Evolutionary conservation across 495 filamentous ascomycete genomes (phyloP), one percentile per base, ranked within the genome.

Genomic region (Poronia punctata): DNA sequence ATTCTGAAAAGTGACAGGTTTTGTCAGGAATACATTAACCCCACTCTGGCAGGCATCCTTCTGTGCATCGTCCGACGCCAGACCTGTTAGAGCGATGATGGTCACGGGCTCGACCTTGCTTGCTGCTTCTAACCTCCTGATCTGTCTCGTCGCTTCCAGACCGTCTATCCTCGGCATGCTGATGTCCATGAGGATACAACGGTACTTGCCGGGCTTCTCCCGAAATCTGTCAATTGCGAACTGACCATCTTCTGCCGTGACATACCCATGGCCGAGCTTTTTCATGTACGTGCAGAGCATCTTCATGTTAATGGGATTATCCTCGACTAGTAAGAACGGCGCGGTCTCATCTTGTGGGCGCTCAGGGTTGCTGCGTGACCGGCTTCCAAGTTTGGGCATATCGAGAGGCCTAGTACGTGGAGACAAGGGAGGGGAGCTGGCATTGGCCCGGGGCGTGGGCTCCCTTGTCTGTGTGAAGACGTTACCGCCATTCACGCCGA

Each of bases 151-250:
- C 7, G 82, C 73, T 29, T 72, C 74, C 22, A 84, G 59, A 4
- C 82, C 82, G 40, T 83, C 75, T 66, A 86, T 74, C 0, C 86
- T 58, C 0, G 84, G 84, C 84, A 88, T 87, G 43, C 71, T 76
- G 37, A 87, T 78, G 43, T 85, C 80, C 74, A 54, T 74, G 10
- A 74, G 44, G 16, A 75, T 58, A 31, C 69, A 62, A 31, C 61
- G 57, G 38, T 60, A 71, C 15, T 56, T 41, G 10, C 39, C 45
- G 0, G 48, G 47, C 3, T 43, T 44, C 15, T 46, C 27, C 15
- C 51, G 46, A 43, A 71, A 80, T 17, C 67, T 65, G 11, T 81
- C 62, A 5, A 83, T 42, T 6, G 79, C 79, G 17, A 75, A 63
- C 1, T 75, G 63, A 3, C 80, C 80, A 38, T 83, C 76, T 16